phyloP scores from a whole-genome alignment of 805 yeast species.

The Scheffersomyces lignosus region DNA sequence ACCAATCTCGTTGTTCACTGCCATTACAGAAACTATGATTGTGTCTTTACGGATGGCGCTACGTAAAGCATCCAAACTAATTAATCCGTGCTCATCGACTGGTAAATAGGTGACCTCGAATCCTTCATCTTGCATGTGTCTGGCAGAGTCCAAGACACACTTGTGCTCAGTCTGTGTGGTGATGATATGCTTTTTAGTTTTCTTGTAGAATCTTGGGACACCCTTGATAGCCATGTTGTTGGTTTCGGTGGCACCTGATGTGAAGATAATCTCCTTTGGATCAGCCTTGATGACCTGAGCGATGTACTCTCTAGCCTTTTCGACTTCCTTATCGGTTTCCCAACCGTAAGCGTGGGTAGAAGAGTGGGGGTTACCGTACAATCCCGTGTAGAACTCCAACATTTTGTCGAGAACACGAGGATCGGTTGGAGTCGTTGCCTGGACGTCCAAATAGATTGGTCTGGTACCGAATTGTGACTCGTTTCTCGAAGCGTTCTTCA shows the following conservation, averaged over 20 bases:
- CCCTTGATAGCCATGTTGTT: conserved; percentile 96
- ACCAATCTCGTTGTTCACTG: conserved; percentile 97
- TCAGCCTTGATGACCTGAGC: conserved; percentile 89
- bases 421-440: conserved; percentile 97
- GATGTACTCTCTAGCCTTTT: conserved; percentile 76
- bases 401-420: conserved; percentile 92
- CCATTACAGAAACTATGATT: conserved; percentile 88
- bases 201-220: conserved; percentile 87
- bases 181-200: conserved; percentile 89
- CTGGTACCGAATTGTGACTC: conserved; percentile 60
- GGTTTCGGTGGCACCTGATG: conserved; percentile 97
- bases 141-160: conserved; percentile 96
- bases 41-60: conserved; percentile 89
- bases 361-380: conserved; percentile 97
- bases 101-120: conserved; percentile 93
- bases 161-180: conserved; percentile 98
- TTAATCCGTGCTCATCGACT: conserved; percentile 77
- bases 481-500: conserved; percentile 47
- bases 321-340: conserved; percentile 95
- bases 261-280: conserved; percentile 94
- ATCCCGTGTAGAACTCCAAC: conserved; percentile 84
- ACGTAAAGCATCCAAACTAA: conserved; percentile 75
- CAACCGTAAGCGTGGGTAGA: conserved; percentile 97
- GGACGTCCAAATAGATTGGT: conserved; percentile 96
- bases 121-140: conserved; percentile 95